A percentile compares a stretch with the other conserved stretches of the same genome.
Conservation (phyloP, 2,329 filamentous ascomycete species). For the Penicillium sp. region DNA sequence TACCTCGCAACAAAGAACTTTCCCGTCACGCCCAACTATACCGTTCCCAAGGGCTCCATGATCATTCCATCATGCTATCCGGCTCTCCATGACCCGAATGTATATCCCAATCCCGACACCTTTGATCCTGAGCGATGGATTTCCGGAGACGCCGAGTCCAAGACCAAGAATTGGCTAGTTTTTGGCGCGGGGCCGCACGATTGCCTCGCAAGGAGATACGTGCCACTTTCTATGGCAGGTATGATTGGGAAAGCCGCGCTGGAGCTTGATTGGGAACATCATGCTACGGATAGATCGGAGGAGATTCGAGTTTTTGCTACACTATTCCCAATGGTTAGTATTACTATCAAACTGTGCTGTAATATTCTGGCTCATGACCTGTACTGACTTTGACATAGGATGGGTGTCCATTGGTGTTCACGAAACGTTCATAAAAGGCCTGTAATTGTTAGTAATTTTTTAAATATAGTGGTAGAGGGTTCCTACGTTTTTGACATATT, state of each 20-base stretch:
- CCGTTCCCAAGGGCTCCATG: slow-evolving; percentile 52
- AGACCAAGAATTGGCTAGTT: slow-evolving; percentile 56
- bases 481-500: too few relatives aligned
- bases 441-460: too few relatives aligned
- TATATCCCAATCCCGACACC: slow-evolving; percentile 48
- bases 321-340: slow-evolving; percentile 50
- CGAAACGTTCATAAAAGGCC: slow-evolving; percentile 22
- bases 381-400: slow-evolving; percentile 29
- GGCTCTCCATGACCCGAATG: slow-evolving; percentile 51
- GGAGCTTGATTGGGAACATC: slow-evolving; percentile 53
- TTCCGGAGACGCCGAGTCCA: slow-evolving; percentile 50
- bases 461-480: too few relatives aligned
- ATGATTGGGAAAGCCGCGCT: slow-evolving; percentile 56
- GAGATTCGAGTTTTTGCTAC: slow-evolving; percentile 54
- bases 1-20: slow-evolving; percentile 52
- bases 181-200: slow-evolving; percentile 55
- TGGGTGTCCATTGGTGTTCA: slow-evolving; percentile 40
- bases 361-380: neutral
- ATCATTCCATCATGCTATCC: slow-evolving; percentile 54
- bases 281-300: slow-evolving; percentile 50
- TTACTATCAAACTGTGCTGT: neutral
- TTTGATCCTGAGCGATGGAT: slow-evolving; percentile 57
- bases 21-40: slow-evolving; percentile 50
- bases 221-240: slow-evolving; percentile 51
- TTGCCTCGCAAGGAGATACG: slow-evolving; percentile 52